Base-by-base conservation (phyloP, 2,329 filamentous ascomycete genomes). In the Aspergillus tamarii region DNA sequence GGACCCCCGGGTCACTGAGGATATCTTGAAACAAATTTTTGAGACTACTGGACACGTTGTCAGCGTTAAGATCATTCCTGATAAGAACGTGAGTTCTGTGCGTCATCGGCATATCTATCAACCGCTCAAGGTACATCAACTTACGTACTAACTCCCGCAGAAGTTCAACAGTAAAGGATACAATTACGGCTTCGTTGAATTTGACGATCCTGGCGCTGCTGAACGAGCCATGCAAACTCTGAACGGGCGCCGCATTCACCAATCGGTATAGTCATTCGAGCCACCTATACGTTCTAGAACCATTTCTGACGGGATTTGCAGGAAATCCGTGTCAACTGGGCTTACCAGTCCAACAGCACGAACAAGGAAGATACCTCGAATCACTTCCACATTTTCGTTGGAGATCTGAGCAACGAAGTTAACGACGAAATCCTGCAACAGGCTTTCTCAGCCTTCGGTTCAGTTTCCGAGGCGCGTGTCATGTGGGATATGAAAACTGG, bases 401-500 rank as follows among this genome's bases (percentile, higher is more conserved):
- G 95, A 66, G 95, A 99, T 77, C 82, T 99, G 62, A 97, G 94
- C 72, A 99, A 99, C 75, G 95, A 99, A 80, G 95, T 99, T 78
- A 99, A 99, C 73, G 95, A 99, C 73, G 95, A 99, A 75, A 88
- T 97, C 59, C 86, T 99, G 26, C 84, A 91, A 19, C 94, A 97
- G 80, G 95, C 95, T 14, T 99, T 99, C 81, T 96, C 93, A 55
- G 93, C 93, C 52, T 99, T 98, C 78, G 95, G 95, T 46, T 92
- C 89, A 14, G 94, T 99, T 56, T 99, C 95, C 3, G 95, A 99
- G 81, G 95, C 95, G 64, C 93, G 95, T 73, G 95, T 99, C 68
- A 99, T 99, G 95, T 99, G 95, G 95, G 95, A 99, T 79, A 99
- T 99, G 95, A 99, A 99, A 87, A 99, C 95, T 41, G 95, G 95